phyloP scores from a whole-genome alignment of 768 basidiomycete species.

The Lactarius quietus region DNA sequence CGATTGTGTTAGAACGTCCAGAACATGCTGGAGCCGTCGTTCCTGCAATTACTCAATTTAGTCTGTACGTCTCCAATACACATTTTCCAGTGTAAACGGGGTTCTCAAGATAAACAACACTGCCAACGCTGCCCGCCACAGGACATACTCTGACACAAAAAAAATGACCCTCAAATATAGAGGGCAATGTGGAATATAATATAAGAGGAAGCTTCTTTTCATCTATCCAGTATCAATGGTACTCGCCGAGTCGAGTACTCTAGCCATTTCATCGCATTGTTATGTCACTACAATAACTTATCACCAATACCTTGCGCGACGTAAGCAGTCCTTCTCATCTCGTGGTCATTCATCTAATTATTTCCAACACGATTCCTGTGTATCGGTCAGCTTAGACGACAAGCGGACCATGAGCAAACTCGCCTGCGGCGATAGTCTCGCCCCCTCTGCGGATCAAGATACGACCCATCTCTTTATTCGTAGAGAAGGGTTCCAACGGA shows the following conservation, averaged over 20 bases:
- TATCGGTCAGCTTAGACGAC: not conserved
- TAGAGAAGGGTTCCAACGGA: conserved; percentile 80
- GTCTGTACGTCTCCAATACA: no score
- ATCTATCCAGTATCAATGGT: no score
- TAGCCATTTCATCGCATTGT: not conserved
- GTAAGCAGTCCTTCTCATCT: not conserved
- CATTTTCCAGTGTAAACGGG: no score
- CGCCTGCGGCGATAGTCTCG: conserved; percentile 92
- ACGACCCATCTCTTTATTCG: conserved; percentile 96
- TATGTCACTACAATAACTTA: not conserved
- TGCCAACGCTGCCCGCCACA: no score
- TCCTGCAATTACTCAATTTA: no score
- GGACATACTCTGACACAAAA: no score
- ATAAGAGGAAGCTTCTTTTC: no score
- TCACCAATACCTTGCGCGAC: not conserved
- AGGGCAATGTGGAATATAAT: no score
- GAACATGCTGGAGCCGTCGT: no score
- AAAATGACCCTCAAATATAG: no score
- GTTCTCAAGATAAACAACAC: no score
- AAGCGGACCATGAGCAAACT: conserved; percentile 19
- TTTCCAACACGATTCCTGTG: conserved; percentile 18
- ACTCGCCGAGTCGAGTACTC: not conserved
- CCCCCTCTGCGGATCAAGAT: conserved; percentile 84
- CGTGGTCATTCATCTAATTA: conserved; percentile 6
- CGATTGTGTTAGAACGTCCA: no score